phyloP scores from a whole-genome alignment of 2,329 filamentous ascomycete species.

The Pseudovirgaria hyperparasitica region DNA sequence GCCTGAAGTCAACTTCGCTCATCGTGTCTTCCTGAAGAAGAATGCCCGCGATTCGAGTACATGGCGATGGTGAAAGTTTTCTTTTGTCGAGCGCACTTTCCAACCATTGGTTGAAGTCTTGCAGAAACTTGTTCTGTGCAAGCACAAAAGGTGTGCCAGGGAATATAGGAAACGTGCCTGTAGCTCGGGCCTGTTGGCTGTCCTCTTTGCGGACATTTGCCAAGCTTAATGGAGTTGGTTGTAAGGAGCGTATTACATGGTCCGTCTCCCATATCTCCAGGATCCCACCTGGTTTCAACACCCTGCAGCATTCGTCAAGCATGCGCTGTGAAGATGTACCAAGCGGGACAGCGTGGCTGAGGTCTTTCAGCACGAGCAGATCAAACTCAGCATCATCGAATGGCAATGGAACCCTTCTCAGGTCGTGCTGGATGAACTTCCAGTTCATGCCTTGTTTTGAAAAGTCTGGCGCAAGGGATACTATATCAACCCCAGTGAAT shows the following conservation, averaged over 20 bases:
- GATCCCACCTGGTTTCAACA: constrained; percentile 65
- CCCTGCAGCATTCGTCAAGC: constrained; percentile 63
- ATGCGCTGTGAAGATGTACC: constrained; percentile 40
- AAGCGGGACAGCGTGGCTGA: constrained; percentile 54
- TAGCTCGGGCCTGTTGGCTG: constrained; percentile 49
- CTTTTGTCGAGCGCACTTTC: constrained; percentile 60
- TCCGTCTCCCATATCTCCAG: constrained; percentile 88
- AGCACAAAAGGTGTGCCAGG: constrained; percentile 70
- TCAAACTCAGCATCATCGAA: constrained; percentile 74
- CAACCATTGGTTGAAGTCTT: constrained; percentile 76
- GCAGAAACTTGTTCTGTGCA: constrained; percentile 68
- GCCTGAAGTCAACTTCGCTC: constrained; percentile 55
- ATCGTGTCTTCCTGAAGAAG: constrained; percentile 71
- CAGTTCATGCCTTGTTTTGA: constrained; percentile 67
- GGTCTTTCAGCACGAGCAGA: constrained; percentile 77
- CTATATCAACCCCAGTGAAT: constrained; percentile 75
- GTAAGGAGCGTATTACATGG: constrained; percentile 67
- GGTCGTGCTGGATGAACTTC: constrained; percentile 79
- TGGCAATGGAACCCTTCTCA: constrained; percentile 63
- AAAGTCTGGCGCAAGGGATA: constrained; percentile 53
- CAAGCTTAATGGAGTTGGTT: constrained; percentile 58
- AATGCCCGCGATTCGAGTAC: constrained; percentile 61
- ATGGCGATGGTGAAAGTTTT: constrained; percentile 62
- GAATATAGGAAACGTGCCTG: constrained; percentile 72
- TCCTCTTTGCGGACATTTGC: constrained; percentile 47